Evolutionary conservation across 169 alveolate species (phyloP), one percentile per base, ranked within the genome.

Genomic region (Cryptosporidium ubiquitum): DNA sequence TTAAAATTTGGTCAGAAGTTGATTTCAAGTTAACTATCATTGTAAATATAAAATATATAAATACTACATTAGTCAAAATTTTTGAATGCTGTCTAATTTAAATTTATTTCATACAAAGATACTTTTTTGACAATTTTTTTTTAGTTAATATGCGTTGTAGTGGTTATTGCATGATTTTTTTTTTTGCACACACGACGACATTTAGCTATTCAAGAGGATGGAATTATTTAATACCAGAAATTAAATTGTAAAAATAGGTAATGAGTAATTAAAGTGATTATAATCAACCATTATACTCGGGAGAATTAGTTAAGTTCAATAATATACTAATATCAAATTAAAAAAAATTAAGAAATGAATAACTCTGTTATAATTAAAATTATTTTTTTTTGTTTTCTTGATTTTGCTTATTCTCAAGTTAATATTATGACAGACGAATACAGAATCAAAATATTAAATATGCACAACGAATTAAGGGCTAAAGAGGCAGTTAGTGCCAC

Each of bases 401-500:
- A 69, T 18, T 26, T 39, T n/a, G 64, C 40, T 14, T 26, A 23
- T 40, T 58, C 89, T 42, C 89, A 79, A 61, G 75, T 58, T 16
- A 79, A 79, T 79, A 79, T 79, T 23, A 79, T 79, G 68, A 79
- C 52, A 0, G 75, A 79, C 39, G 89, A 79, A 66, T 79, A 86
- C 71, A 70, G 93, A 31, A 73, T 85, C 58, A 85, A 85, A 52
- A 71, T 91, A 31, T 70, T 91, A n/a, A 92, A 91, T 44, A 86
- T 69, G 52, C 93, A 91, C 61, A 91, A 91, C 44, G 68, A 84
- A 66, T 84, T 91, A 33, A 69, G 93, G 29, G 84, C 93, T 9
- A 69, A 71, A 20, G 93, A 91, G 37, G 93, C 93, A 42, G 84
- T 31, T 18, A 68, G 71, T 29, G 93, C 93, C 49, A 92, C 91